Evolutionary conservation across 352 stramenopile genomes (phyloP), one percentile per base, ranked within the genome.

Genomic region (Pythium pyrilobum): DNA sequence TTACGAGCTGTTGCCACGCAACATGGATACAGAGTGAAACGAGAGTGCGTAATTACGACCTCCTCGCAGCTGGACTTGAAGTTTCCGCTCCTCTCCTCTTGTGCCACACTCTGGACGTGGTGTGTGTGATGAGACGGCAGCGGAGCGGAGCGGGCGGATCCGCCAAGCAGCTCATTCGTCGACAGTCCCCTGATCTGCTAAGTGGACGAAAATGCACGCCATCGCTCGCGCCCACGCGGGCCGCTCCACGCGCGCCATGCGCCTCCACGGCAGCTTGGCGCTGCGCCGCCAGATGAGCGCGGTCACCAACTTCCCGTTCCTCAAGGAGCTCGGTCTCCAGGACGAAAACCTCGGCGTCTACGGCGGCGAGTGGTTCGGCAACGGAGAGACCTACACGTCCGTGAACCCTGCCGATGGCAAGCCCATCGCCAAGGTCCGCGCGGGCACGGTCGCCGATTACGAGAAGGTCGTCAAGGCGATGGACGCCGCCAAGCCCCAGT

Each of bases 321-420:
- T 95, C 43, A 67, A 72, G 31, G 81, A 94, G 45, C 68, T 96
- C 28, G 86, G 84, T 6, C 72, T 96, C 23, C 65, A 77, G 56
- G 79, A 90, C 48, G 79, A 92, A 45, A 96, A 96, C 68, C 65
- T 73, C 51, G 86, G 86, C 40, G 84, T 95, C 33, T 96, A 90
- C 70, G 74, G 86, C 56, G 86, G 86, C 53, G 59, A 88, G 62
- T 97, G 88, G 88, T 88, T 92, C 41, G 88, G 77, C 53, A 92
- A 74, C 48, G 86, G 86, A 21, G 67, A 76, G 7, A 72, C 89
- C 32, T 87, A 87, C 74, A 92, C 77, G 47, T 90, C 79, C 5
- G 71, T 96, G 32, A 96, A 77, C 67, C 89, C 89, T 1, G 75
- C 83, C 37, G 89, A 92, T 43, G 85, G 86, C 42, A 75, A 91